A percentile compares a stretch with the other conserved stretches of the same genome.
phyloP scores from a whole-genome alignment of 2,329 filamentous ascomycete species.

The Ophiocordyceps camponoti-saundersi region DNA sequence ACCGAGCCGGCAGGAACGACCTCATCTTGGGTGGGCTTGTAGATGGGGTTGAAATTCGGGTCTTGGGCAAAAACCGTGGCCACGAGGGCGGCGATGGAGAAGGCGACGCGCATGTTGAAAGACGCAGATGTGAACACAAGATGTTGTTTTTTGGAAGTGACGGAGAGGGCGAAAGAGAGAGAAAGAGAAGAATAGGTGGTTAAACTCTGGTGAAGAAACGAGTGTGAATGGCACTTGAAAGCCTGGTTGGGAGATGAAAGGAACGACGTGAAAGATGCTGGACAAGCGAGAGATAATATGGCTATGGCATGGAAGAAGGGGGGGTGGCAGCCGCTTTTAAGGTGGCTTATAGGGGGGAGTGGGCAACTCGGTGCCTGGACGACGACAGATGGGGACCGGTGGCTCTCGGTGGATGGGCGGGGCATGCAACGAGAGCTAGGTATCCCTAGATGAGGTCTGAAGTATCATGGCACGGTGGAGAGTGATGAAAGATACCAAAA shows the following conservation, averaged over 20 bases:
- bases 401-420: background rate
- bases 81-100: constrained; percentile 29
- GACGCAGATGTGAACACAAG: background rate
- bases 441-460: too few species aligned
- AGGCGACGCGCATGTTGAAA: constrained; percentile 37
- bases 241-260: background rate
- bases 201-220: background rate
- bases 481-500: too few species aligned
- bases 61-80: constrained; percentile 39
- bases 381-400: background rate
- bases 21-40: constrained; percentile 25
- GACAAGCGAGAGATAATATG: background rate
- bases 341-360: background rate
- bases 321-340: background rate
- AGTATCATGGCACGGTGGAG: too few species aligned
- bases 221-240: background rate
- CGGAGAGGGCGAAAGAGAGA: background rate
- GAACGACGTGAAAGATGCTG: background rate
- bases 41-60: constrained; percentile 37
- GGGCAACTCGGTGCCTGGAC: background rate
- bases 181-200: background rate
- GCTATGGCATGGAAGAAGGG: background rate
- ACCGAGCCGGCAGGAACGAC: constrained; percentile 28
- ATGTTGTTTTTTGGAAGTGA: background rate
- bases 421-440: too few species aligned